Percentiles rank a stretch among this genome's conserved stretches.
Conservation (phyloP, 1,284 basidiomycete species). For the Irpex lacteus region DNA sequence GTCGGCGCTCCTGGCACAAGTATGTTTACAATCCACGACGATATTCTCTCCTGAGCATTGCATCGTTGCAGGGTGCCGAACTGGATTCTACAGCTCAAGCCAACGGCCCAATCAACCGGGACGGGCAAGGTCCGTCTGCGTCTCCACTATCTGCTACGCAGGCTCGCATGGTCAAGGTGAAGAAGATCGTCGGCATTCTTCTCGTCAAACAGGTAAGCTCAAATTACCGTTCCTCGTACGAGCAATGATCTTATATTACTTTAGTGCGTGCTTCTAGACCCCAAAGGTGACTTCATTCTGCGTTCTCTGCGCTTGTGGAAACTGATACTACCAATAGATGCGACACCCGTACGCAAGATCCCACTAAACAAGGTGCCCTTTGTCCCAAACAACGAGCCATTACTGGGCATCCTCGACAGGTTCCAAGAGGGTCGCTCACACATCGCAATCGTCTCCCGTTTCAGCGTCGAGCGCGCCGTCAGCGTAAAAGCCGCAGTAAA, state of each 20-base stretch:
- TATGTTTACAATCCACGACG: neutral
- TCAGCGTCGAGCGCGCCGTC: constrained; percentile 45
- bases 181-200: constrained; percentile 80
- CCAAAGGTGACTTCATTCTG: constrained; percentile 55
- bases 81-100: constrained; percentile 3
- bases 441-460: constrained; percentile 84
- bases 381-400: constrained; percentile 82
- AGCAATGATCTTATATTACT: neutral
- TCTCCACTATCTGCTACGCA: constrained; percentile 20
- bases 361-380: constrained; percentile 84
- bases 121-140: constrained; percentile 4
- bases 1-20: constrained; percentile 25
- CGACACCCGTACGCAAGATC: constrained; percentile 73
- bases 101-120: neutral
- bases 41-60: neutral
- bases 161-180: constrained; percentile 44
- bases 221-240: neutral
- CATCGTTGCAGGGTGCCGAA: constrained; percentile 3
- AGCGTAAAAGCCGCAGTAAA: constrained; percentile 71
- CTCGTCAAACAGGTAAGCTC: constrained; percentile 65
- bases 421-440: constrained; percentile 92
- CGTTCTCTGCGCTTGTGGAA: neutral
- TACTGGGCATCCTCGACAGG: constrained; percentile 84
- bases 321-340: constrained; percentile 45
- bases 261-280: constrained; percentile 81